phyloP scores from a whole-genome alignment of 306 rosid genomes.

The Datisca glomerata region DNA sequence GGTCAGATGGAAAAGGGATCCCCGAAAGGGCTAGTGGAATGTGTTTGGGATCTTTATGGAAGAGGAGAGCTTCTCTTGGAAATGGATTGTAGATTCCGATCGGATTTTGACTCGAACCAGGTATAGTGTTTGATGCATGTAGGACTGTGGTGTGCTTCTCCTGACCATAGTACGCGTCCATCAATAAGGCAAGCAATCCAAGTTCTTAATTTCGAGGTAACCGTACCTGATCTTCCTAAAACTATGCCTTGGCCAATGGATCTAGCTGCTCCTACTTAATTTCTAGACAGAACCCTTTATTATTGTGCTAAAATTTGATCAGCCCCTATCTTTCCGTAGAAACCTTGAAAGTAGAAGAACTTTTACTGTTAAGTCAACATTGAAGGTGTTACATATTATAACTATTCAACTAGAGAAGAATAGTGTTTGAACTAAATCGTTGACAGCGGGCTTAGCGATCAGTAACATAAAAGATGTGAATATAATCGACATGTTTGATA shows the following conservation, averaged over 20 bases:
- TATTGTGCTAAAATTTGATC: too few relatives aligned
- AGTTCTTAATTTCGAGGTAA: background rate
- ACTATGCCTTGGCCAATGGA: background rate
- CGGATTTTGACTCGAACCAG: background rate
- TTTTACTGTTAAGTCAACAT: too few relatives aligned
- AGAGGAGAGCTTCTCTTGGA: background rate
- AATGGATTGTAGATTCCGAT: background rate
- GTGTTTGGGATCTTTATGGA: slow-evolving; percentile 7
- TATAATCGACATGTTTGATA: too few relatives aligned
- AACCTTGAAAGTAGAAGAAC: too few relatives aligned
- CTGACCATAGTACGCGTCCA: background rate
- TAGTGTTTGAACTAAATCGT: too few relatives aligned
- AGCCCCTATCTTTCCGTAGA: too few relatives aligned
- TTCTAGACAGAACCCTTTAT: too few relatives aligned
- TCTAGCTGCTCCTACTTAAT: background rate
- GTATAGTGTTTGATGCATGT: background rate
- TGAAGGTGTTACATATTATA: too few relatives aligned
- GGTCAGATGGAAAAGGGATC: background rate
- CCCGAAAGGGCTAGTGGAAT: background rate
- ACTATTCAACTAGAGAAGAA: too few relatives aligned
- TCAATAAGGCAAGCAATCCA: background rate
- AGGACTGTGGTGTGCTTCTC: background rate
- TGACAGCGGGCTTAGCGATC: too few relatives aligned
- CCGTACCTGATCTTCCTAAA: background rate
- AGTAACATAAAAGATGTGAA: too few relatives aligned